Evolutionary conservation across 2,329 filamentous ascomycete species (phyloP), one percentile per base, ranked within the genome.

Genomic region (Aspergillus intermedius): DNA sequence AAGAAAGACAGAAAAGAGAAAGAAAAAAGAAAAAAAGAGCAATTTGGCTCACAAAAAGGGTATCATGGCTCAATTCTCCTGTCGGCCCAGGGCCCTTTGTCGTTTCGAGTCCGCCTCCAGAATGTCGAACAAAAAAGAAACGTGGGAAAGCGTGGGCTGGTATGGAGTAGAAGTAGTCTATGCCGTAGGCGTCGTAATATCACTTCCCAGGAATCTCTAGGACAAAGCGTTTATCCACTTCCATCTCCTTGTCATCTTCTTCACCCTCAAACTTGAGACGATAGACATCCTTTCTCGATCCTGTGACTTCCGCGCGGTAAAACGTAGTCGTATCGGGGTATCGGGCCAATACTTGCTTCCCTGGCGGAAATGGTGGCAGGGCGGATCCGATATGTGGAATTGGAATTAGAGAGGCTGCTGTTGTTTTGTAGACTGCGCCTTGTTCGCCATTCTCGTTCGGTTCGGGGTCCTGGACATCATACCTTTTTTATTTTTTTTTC

Each of bases 261-360:
- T 90, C 86, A 12, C 87, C 87, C 63, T 91, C 88, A 59, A 91
- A 91, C 54, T 87, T 83, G 54, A 91, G 73, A 49, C 69, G 64
- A 53, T 73, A 76, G 46, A 67, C 65, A 42, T 74, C 72, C 54
- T 74, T 77, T 60, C 71, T 84, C 74, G 74, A 80, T 32, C 83
- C 83, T 69, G 88, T 86, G 7, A 91, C 87, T 57, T 90, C 86
- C 1, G 88, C 88, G 63, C 87, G 84, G 66, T 93, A 93, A 60
- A 93, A 91, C 0, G 87, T 91, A 1, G 88, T 91, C 1, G 88
- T 91, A 58, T 89, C 84, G 0, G 88, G 88, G 61, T 93, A 93
- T 49, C 89, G 73, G 0, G 88, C 88, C 49, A 91, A 74, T 7
- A 91, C 87, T 42, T 82, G 80, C 63, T 85, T 87, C 41, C 86